Evolutionary conservation across 345 rosid species (phyloP), one percentile per base, ranked within the genome.

Genomic region (Camelina sativa): DNA sequence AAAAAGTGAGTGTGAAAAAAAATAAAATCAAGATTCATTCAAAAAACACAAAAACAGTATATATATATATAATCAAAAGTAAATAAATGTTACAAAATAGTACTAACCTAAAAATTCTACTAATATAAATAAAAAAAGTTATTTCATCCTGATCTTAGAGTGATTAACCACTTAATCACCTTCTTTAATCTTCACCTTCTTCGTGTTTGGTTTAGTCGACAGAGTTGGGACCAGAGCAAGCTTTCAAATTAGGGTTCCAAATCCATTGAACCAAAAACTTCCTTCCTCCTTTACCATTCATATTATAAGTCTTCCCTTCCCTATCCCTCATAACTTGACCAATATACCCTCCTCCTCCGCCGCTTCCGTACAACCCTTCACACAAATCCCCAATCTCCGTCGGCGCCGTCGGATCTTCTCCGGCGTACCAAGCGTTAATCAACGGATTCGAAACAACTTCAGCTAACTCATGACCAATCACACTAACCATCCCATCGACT

Each of bases 401-500:
- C 62, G 99, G 99, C 6, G 97, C 92, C 9, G 92, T 92, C 10
- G 99, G 99, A 35, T 95, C 99, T 73, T 90, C 97, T 7, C 99
- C 99, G 11, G 99, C 99, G 66, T 95, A 95, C 99, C 99, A 95
- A 1, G 98, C 99, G 50, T 95, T 95, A 52, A 92, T 86, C 62
- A 95, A 53, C 2, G 99, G 99, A 58, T 95, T 95, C 11, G 97
- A 84, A 1, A 96, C 60, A 23, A 95, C 80, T 76, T 95, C 99
- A 0, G 97, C 99, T 5, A 95, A 71, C 83, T 95, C 99, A 68
- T 92, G 99, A 4, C 86, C 99, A 23, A 95, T 95, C 63, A 95
- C 99, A 74, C 97, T 95, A 19, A 95, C 85, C 99, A 95, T 95
- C 47, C 97, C 99, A 53, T 95, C 99, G 3, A 88, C 84, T 0